phyloP scores from a whole-genome alignment of 1,284 basidiomycete species.

The Sanghuangporus weigelae region DNA sequence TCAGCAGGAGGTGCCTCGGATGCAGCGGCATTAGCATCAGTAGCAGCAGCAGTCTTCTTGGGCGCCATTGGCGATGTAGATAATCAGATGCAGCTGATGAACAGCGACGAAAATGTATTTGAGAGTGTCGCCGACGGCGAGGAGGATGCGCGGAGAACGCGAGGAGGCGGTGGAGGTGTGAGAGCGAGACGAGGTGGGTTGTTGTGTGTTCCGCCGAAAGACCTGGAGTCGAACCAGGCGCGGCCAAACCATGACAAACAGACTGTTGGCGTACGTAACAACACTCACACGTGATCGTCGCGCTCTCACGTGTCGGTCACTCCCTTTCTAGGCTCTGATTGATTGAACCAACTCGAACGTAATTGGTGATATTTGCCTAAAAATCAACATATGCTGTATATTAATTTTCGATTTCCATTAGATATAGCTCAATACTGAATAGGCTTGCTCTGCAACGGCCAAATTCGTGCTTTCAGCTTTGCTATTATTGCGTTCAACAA shows the following conservation, averaged over 20 bases:
- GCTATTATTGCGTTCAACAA: neutral
- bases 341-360: too few species aligned
- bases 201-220: neutral
- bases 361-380: too few species aligned
- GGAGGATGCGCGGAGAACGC: neutral
- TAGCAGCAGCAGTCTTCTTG: slow-evolving; percentile 13
- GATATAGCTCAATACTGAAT: too few species aligned
- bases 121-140: neutral
- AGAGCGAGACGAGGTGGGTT: neutral
- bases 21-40: neutral
- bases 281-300: neutral
- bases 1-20: slow-evolving; percentile 5
- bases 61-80: slow-evolving; percentile 4
- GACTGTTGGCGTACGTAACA: neutral
- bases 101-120: neutral
- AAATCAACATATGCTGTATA: too few species aligned
- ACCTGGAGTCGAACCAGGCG: neutral
- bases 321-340: neutral
- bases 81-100: neutral
- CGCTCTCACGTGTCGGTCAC: neutral
- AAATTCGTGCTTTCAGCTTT: too few species aligned
- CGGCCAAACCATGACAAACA: neutral
- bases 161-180: neutral
- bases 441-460: too few species aligned
- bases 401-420: too few species aligned